A percentile compares a stretch with the other conserved stretches of the same genome.
Evolutionary conservation across 192 early-diverging fungal genomes (phyloP).

Genomic region (Backusella morwellensis): DNA sequence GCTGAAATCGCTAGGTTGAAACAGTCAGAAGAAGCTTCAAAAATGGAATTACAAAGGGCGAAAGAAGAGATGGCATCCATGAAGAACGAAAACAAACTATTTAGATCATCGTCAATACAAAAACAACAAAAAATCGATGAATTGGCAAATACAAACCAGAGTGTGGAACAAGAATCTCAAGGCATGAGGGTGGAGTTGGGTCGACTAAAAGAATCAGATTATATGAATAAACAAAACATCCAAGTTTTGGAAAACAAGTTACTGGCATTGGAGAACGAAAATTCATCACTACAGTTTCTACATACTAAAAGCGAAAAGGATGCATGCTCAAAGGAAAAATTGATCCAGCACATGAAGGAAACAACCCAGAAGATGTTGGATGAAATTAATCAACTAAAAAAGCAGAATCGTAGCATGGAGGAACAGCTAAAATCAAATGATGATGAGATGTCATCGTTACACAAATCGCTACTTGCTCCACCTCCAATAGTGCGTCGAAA

Average conservation of each 20-base stretch:
- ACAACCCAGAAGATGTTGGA: background rate
- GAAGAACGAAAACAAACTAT: background rate
- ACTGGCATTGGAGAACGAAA: background rate
- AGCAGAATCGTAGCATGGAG: background rate
- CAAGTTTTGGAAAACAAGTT: background rate
- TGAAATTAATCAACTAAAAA: background rate
- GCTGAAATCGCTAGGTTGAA: background rate
- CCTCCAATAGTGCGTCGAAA: background rate
- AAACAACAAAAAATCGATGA: background rate
- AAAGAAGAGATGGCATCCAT: background rate
- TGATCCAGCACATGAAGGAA: background rate
- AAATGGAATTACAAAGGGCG: background rate
- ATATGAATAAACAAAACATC: background rate
- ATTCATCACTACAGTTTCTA: background rate
- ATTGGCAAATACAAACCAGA: background rate
- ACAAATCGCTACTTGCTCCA: background rate
- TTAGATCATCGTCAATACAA: background rate
- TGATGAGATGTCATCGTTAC: background rate
- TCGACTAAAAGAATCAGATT: background rate
- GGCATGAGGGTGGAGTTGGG: background rate
- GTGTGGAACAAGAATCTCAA: background rate
- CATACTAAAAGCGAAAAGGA: background rate
- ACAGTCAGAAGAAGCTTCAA: background rate
- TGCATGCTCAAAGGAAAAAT: background rate
- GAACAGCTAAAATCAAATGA: background rate